These are phyloP conservation scores for Dichotomocladium elegans DNA, from an alignment of 371 early-diverging fungal species.

Conservation along the genomic window DNA sequence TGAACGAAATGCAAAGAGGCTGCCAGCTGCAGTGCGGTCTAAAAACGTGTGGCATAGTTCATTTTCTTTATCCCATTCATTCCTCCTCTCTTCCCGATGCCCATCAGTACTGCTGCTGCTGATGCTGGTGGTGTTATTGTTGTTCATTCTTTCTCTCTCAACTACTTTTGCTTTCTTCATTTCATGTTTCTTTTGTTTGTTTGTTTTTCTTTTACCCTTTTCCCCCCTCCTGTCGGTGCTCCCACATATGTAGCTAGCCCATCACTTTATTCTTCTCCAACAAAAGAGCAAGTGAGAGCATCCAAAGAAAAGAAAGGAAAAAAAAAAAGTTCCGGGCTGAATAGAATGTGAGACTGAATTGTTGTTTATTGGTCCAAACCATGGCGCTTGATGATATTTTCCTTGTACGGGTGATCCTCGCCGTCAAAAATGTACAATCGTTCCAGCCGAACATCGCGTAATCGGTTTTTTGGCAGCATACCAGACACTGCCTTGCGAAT, in stretches of 20 bases:
- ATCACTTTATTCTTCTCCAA: no score
- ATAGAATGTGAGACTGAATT: conserved; percentile 3
- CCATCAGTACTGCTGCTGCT: no score
- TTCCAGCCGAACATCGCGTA: conserved; percentile 75
- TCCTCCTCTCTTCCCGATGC: no score
- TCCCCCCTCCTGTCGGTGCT: not conserved
- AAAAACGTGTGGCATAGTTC: no score
- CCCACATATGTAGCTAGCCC: no score
- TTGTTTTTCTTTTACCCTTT: not conserved
- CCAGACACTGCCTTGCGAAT: conserved; percentile 93
- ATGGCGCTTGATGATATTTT: conserved; percentile 84
- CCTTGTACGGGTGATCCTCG: conserved; percentile 85
- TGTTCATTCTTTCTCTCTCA: no score
- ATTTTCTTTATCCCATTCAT: no score
- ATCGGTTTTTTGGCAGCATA: conserved; percentile 93
- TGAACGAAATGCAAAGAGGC: no score
- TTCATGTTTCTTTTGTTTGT: not conserved
- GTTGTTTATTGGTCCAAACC: conserved; percentile 48
- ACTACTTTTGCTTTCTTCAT: not conserved
- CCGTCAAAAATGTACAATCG: conserved; percentile 89
- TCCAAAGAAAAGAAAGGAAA: no score
- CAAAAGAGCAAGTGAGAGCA: no score
- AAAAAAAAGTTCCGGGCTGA: not conserved
- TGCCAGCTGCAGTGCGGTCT: no score
- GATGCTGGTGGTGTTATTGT: no score